Percentiles rank a stretch among this genome's conserved stretches.
phyloP scores from a whole-genome alignment of 495 filamentous ascomycete species.

The Penicillium taxi region DNA sequence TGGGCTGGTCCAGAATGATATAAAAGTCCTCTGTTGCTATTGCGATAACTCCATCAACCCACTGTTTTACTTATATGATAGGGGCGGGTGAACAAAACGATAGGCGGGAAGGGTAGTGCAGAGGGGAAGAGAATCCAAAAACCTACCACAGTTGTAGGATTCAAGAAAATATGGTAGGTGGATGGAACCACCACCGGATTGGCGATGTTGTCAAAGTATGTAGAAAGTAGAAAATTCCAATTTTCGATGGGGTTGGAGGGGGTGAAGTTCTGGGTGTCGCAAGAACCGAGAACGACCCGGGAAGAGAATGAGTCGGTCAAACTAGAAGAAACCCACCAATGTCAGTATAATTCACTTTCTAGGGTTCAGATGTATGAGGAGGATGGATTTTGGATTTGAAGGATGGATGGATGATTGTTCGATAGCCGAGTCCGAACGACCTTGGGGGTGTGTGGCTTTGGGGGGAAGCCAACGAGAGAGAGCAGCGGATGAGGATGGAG shows the following conservation, averaged over 20 bases:
- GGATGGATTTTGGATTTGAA: constrained; percentile 11
- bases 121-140: constrained; percentile 28
- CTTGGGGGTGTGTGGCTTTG: constrained; percentile 23
- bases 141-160: constrained; percentile 36
- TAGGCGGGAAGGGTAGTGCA: constrained; percentile 20
- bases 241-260: constrained; percentile 32
- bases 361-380: constrained; percentile 12
- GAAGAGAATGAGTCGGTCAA: constrained; percentile 25
- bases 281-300: constrained; percentile 34
- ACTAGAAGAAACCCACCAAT: constrained; percentile 14
- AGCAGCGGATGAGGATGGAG: constrained; percentile 36
- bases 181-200: constrained; percentile 35
- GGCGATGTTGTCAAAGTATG: constrained; percentile 19
- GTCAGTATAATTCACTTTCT: constrained; percentile 25
- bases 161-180: constrained; percentile 20
- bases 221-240: no score
- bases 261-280: constrained; percentile 34
- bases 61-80: constrained; percentile 29
- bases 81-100: constrained; percentile 9
- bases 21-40: constrained; percentile 28
- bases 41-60: constrained; percentile 35
- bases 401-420: constrained; percentile 20
- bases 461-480: constrained; percentile 28
- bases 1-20: constrained; percentile 21
- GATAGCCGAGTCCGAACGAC: constrained; percentile 29